phyloP scores from a whole-genome alignment of 1,139 yeast species.

The Taiozyma onychis region DNA sequence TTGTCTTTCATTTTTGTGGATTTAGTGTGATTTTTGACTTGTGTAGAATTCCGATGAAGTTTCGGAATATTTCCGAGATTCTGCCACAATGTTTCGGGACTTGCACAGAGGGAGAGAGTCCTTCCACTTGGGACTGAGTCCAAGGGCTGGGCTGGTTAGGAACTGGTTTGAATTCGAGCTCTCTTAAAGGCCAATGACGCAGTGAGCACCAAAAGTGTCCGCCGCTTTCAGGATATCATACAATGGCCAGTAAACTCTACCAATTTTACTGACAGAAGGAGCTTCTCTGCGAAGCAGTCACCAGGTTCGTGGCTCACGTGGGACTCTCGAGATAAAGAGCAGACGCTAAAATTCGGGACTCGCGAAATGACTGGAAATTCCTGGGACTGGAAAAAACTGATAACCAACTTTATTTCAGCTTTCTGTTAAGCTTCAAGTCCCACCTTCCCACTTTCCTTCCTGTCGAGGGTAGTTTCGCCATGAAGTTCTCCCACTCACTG shows the following conservation, averaged over 20 bases:
- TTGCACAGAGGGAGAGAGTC: not conserved
- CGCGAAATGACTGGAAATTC: not conserved
- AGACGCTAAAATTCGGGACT: not conserved
- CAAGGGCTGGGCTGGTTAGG: not conserved
- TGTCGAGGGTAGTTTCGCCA: conserved; percentile 17
- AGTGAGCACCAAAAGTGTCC: too few species aligned
- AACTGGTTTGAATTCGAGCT: not conserved
- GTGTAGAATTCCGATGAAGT: not conserved
- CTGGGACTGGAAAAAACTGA: not conserved
- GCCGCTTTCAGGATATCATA: too few species aligned
- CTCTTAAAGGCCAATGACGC: not conserved
- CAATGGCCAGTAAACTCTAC: too few species aligned
- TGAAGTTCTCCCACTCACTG: conserved; percentile 72
- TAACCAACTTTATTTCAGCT: not conserved
- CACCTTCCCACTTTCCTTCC: not conserved
- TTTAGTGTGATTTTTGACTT: not conserved
- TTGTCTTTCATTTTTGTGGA: not conserved
- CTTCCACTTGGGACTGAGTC: not conserved
- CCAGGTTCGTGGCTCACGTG: not conserved
- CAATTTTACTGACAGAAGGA: too few species aligned
- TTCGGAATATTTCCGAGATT: not conserved
- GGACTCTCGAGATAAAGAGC: not conserved
- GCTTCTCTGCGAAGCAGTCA: too few species aligned
- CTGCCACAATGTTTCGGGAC: not conserved
- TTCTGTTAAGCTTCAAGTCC: not conserved